Evolutionary conservation across 768 basidiomycete species (phyloP), one percentile per base, ranked within the genome.

Genomic region (Mrakia frigida): DNA sequence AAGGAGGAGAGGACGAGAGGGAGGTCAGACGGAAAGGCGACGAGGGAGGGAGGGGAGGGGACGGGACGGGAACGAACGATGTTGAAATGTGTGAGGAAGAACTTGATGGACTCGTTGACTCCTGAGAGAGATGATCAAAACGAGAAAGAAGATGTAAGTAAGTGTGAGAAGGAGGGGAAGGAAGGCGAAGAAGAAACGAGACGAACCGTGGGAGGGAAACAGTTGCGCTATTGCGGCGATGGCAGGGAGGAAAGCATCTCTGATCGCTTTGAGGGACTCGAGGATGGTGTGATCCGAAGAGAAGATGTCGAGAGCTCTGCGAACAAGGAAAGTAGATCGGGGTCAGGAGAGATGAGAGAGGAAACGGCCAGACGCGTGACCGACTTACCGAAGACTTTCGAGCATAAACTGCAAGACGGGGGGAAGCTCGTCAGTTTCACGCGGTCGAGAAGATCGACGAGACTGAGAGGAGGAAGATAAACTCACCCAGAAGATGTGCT

Each of bases 251-350:
- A 33, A 63, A 16, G 9, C 61, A 11, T 63, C 35, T 63, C 61
- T 33, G 33, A 63, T 35, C 33, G 31, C 61, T 21, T 21, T 37
- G 31, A 63, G 35, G 16, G 61, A 6, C 25, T 63, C 61, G 33
- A 63, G 31, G 61, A 63, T 31, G 31, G 61, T 33, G 33, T 63
- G 31, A 16, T 63, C 61, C 5, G 61, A 63, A 16, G 61, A 35
- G 16, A 63, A 63, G 61, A 63, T 63, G 61, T 63, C 61, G 61
- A 63, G 61, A 9, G 61, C 61, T 63, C 61, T 63, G 61, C n/a
- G n/a, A 11, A 60, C 3, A 33, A 60, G 10, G 11, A 25, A 33
- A 25, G 6, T 3, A 50, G n/a, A 31, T 11, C 14, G n/a, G 13
- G n/a, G 59, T 33, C n/a, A 33, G n/a, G n/a, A 23, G 10, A 21